phyloP scores from a whole-genome alignment of 108 stramenopile genomes.

The Heterococcus sp. region DNA sequence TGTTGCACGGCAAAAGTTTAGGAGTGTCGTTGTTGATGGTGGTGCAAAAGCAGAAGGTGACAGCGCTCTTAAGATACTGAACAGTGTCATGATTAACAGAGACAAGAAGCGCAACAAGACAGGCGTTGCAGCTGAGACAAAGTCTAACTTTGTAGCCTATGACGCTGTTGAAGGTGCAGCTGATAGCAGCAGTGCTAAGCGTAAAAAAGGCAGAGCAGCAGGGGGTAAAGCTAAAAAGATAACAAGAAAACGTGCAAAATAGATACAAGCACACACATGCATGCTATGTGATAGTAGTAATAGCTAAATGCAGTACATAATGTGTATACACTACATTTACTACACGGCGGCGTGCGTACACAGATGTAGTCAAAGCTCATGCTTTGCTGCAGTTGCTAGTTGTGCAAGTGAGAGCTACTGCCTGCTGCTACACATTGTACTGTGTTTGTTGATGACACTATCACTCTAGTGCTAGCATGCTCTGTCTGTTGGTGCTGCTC shows the following conservation, averaged over 20 bases:
- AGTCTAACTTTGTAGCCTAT: slow-evolving; percentile 20
- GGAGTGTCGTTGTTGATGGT: slow-evolving; percentile 1
- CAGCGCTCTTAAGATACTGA: slow-evolving; percentile 13
- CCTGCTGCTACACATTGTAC: too few species aligned
- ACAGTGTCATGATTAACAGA: slow-evolving; percentile 32
- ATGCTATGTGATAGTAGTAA: too few species aligned
- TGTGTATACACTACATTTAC: too few species aligned
- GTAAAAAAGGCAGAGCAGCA: slow-evolving; percentile 38
- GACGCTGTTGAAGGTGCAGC: slow-evolving; percentile 24
- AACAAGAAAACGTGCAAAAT: slow-evolving; percentile 34
- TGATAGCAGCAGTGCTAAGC: slow-evolving; percentile 4
- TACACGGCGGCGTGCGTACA: too few species aligned
- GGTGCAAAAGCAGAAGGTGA: slow-evolving; percentile 13
- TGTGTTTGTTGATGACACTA: too few species aligned
- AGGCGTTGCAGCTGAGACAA: slow-evolving; percentile 7
- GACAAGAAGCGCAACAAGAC: slow-evolving; percentile 31
- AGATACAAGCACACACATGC: background rate
- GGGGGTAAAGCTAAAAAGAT: slow-evolving; percentile 31
- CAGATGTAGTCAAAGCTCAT: too few species aligned
- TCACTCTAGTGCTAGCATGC: too few species aligned
- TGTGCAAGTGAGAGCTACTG: too few species aligned
- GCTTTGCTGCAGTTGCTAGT: too few species aligned
- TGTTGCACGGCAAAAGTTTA: slow-evolving; percentile 13
- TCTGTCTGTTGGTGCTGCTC: too few species aligned
- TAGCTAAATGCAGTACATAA: too few species aligned